These are phyloP conservation scores for Pseudodiploospora longispora DNA, from an alignment of 2,329 filamentous ascomycete genomes.

Conservation along the genomic window DNA sequence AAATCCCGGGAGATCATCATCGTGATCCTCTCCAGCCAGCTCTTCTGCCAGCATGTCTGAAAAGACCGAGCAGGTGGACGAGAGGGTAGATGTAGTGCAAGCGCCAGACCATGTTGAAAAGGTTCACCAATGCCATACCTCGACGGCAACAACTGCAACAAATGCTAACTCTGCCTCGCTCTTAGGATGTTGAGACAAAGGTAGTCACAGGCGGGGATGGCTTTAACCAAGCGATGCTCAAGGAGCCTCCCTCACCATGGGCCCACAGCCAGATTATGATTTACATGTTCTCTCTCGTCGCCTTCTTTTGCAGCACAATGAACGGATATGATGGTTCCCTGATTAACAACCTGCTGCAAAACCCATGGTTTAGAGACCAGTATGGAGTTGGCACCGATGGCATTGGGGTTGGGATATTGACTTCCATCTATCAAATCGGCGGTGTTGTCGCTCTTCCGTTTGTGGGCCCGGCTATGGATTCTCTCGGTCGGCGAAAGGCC, in stretches of 20 bases:
- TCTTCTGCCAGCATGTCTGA: too few relatives aligned
- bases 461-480: slow-evolving; percentile 39
- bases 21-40: too few relatives aligned
- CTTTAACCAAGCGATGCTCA: slow-evolving; percentile 45
- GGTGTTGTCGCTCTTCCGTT: slow-evolving; percentile 40
- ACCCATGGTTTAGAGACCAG: slow-evolving; percentile 30
- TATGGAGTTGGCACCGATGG: slow-evolving; percentile 35
- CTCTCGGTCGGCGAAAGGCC: slow-evolving; percentile 37
- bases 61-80: too few relatives aligned
- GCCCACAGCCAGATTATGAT: slow-evolving; percentile 30
- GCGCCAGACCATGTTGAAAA: too few relatives aligned
- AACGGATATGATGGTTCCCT: slow-evolving; percentile 45
- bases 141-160: too few relatives aligned
- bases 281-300: slow-evolving; percentile 36
- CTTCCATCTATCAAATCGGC: slow-evolving; percentile 45
- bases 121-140: too few relatives aligned
- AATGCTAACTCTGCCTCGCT: too few relatives aligned
- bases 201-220: slow-evolving; percentile 13
- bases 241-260: slow-evolving; percentile 40
- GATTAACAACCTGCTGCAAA: slow-evolving; percentile 40
- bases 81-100: too few relatives aligned
- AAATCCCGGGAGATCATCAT: too few relatives aligned
- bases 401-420: slow-evolving; percentile 40
- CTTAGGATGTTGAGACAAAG: slow-evolving; percentile 6
- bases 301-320: slow-evolving; percentile 40